These are phyloP conservation scores for Mesotaenium endlicherianum DNA, from an alignment of 139 green algal genomes.

Conservation along the genomic window DNA sequence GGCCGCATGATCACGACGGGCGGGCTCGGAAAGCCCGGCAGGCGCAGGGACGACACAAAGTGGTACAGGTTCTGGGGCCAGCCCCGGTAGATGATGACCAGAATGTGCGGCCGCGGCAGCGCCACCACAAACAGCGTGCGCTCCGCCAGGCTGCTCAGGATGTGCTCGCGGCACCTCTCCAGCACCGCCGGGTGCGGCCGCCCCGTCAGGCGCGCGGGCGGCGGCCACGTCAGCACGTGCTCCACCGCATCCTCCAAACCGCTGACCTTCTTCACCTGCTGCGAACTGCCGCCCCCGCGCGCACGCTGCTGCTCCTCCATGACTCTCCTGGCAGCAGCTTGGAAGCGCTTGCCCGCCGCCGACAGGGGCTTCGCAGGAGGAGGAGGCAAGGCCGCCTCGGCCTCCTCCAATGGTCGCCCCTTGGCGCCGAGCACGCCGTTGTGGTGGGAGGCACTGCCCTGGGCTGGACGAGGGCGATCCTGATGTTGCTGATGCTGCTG, in stretches of 20 bases:
- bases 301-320: not conserved
- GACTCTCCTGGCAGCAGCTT: not conserved
- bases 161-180: not conserved
- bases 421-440: no score
- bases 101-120: not conserved
- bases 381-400: not conserved
- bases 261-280: not conserved
- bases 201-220: not conserved
- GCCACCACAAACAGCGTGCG: not conserved
- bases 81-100: conserved; percentile 10
- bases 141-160: not conserved
- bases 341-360: not conserved
- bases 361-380: not conserved
- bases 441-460: no score
- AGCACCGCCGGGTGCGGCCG: conserved; percentile 16
- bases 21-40: not conserved
- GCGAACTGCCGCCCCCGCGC: not conserved
- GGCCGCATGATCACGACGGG: conserved; percentile 25
- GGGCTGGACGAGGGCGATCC: no score
- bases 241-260: conserved; percentile 18
- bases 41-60: conserved; percentile 21
- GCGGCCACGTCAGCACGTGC: conserved; percentile 11
- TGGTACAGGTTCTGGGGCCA: conserved; percentile 38
- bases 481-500: no score
- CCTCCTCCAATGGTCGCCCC: no score